These are phyloP conservation scores for Tulasnella calospora DNA, from an alignment of 768 basidiomycete species.

Conservation along the genomic window DNA sequence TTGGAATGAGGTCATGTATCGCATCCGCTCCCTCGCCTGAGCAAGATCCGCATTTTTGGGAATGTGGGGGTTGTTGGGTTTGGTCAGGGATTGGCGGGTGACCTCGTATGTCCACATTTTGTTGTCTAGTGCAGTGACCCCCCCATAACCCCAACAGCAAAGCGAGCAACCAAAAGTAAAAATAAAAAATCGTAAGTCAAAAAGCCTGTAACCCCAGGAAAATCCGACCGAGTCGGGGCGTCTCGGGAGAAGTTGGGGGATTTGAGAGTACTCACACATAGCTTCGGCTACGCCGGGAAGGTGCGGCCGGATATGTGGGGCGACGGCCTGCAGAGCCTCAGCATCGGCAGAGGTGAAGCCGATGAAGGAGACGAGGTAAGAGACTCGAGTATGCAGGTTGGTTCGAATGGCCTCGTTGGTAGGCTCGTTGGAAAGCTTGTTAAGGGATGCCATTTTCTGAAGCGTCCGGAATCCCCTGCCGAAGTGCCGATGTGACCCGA, in stretches of 20 bases:
- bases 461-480: background rate
- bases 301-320: slow-evolving; percentile 12
- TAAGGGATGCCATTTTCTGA: background rate
- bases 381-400: slow-evolving; percentile 12
- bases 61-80: slow-evolving; percentile 14
- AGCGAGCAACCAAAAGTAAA: background rate
- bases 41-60: background rate
- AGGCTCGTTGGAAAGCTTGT: background rate
- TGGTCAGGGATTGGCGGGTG: background rate
- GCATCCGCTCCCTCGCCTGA: background rate
- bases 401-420: slow-evolving; percentile 5
- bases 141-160: background rate
- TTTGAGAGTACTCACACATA: background rate
- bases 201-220: background rate
- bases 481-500: background rate
- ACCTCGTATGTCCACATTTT: slow-evolving; percentile 15
- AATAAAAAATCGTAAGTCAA: background rate
- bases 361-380: slow-evolving; percentile 16
- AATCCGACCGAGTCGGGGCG: slow-evolving; percentile 3
- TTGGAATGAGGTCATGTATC: slow-evolving; percentile 8
- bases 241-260: background rate
- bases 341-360: slow-evolving; percentile 19
- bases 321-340: slow-evolving; percentile 13
- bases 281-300: background rate
- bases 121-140: background rate